Base-by-base conservation (phyloP, 768 basidiomycete species). In the Peribolospora kevripleyi region DNA sequence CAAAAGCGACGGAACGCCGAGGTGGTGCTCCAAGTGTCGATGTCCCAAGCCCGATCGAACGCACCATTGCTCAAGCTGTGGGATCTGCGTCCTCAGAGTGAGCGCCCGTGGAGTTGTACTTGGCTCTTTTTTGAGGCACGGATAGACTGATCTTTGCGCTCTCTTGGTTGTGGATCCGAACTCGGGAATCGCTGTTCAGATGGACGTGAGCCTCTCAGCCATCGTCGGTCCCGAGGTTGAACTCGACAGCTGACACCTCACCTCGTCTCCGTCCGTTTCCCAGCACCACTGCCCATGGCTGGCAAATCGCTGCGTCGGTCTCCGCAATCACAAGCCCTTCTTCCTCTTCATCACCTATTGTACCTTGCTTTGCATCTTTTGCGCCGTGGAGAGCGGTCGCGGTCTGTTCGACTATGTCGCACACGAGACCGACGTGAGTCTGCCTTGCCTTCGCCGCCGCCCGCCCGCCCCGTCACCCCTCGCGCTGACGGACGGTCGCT, bases 261-360 rank as follows among this genome's bases (percentile, higher is more conserved):
- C 25, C 25, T 25, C 25, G 25, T 25, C 25, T 25, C 25, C 25
- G 25, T 25, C 25, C 25, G 1, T 25, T 25, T 13, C 36, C 49
- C 9, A 56, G 10, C 55, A 56, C 46, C 55, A 56, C 41, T 56
- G 55, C 43, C 55, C 55, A 40, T 56, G 55, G 55, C 49, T 56
- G 49, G 55, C 25, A 25, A 25, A 50, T 13, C 50, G 55, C 9
- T 56, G 55, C 38, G 55, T 56, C 5, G 55, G 55, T 14, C 52
- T 56, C 43, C 45, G 45, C 39, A 56, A 56, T 52, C 52, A 56
- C 51, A 56, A 56, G 50, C 42, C 55, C 11, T 56, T 56, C 49
- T 36, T 56, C 39, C 55, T 56, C 49, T 56, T 56, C 46, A 25
- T 25, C 25, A 25, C 25, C 25, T 25, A 25, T 25, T 25, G 25